Evolutionary conservation across 768 basidiomycete species (phyloP).

Genomic region (Russula dissimulans): DNA sequence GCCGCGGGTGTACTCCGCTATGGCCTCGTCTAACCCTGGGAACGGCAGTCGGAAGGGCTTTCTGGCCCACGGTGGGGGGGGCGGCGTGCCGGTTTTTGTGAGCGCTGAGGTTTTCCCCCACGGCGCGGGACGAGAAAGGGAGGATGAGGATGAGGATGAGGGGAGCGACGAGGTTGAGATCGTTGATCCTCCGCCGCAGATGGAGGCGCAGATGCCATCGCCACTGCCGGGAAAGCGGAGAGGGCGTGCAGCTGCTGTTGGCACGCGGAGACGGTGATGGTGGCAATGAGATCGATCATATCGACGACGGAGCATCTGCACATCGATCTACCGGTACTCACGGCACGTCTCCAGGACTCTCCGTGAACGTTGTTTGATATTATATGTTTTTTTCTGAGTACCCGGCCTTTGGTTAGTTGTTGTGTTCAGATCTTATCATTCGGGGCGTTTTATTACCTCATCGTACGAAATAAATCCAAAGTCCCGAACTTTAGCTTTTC

Average conservation of each 20-base stretch:
- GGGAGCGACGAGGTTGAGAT: constrained; percentile 1
- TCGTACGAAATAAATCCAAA: too few species aligned
- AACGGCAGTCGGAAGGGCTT: constrained; percentile 45
- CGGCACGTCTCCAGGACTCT: too few species aligned
- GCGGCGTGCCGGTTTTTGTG: constrained; percentile 63
- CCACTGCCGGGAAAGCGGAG: background rate
- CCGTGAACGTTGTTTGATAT: too few species aligned
- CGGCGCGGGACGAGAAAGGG: constrained; percentile 26
- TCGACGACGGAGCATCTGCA: too few species aligned
- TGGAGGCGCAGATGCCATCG: background rate
- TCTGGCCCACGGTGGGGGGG: constrained; percentile 66
- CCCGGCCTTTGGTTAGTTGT: too few species aligned
- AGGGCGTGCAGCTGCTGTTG: background rate
- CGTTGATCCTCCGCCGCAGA: background rate
- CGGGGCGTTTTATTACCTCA: too few species aligned
- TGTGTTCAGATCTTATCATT: too few species aligned
- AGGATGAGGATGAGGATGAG: constrained; percentile 3
- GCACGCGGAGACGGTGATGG: background rate
- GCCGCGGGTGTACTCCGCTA: constrained; percentile 36
- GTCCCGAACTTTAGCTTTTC: background rate
- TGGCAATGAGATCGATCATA: too few species aligned
- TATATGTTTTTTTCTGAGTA: too few species aligned
- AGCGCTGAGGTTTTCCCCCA: constrained; percentile 25
- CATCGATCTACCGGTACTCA: too few species aligned
- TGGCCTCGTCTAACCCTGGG: constrained; percentile 43